A percentile compares a stretch with the other conserved stretches of the same genome.
These are phyloP conservation scores for Murraya koenigii DNA, from an alignment of 345 rosid genomes.

Conservation along the genomic window DNA sequence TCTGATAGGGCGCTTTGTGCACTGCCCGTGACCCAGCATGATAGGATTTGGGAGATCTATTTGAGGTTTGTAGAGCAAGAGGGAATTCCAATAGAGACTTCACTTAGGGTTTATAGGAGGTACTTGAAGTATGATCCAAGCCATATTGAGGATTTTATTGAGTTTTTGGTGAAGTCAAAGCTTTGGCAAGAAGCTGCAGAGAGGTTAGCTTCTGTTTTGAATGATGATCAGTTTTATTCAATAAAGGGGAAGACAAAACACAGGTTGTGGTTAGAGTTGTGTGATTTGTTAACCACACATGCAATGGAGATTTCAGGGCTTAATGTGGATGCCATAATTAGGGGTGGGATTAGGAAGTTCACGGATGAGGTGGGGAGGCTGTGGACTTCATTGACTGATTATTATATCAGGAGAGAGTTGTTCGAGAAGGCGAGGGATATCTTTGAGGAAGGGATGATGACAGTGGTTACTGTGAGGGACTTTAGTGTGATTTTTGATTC, in stretches of 20 bases:
- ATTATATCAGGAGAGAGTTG: conserved; percentile 79
- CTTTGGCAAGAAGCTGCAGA: conserved; percentile 95
- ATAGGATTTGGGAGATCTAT: conserved; percentile 89
- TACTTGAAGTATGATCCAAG: conserved; percentile 91
- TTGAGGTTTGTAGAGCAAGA: conserved; percentile 80
- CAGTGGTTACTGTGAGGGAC: conserved; percentile 90
- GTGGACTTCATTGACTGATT: conserved; percentile 97
- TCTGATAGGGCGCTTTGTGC: conserved; percentile 91
- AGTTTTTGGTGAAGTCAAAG: conserved; percentile 73
- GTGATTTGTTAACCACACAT: conserved; percentile 78
- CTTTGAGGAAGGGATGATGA: conserved; percentile 95
- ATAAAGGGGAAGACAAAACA: conserved; percentile 92
- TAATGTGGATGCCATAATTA: conserved; percentile 89
- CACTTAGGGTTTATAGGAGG: conserved; percentile 86
- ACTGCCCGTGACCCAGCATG: conserved; percentile 86
- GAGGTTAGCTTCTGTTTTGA: conserved; percentile 83
- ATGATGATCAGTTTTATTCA: conserved; percentile 78
- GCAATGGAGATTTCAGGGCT: conserved; percentile 84
- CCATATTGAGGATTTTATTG: conserved; percentile 88
- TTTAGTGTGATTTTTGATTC: conserved; percentile 93
- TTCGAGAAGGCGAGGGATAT: conserved; percentile 92
- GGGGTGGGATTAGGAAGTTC: conserved; percentile 95
- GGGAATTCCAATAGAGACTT: conserved; percentile 90
- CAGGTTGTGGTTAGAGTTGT: conserved; percentile 85
- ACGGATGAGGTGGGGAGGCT: conserved; percentile 89